phyloP scores from a whole-genome alignment of 192 early-diverging fungal species.

The Umbelopsis isabellina region DNA sequence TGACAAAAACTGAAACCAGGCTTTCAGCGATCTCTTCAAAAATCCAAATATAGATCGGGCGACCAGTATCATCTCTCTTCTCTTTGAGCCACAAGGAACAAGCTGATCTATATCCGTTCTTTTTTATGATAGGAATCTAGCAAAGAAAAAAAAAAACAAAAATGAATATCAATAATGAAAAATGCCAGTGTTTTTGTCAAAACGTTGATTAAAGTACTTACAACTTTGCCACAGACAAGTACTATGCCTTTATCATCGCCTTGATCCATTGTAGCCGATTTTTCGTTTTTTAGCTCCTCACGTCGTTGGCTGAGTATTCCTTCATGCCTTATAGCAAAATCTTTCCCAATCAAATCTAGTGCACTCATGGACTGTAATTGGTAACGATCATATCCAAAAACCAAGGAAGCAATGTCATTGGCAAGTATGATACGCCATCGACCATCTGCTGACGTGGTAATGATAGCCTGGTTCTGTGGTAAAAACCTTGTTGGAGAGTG shows the following conservation, averaged over 20 bases:
- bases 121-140: conserved; percentile 60
- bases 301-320: neutral
- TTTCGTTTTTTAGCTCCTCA: neutral
- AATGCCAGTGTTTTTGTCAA: too few species aligned
- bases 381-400: conserved; percentile 45
- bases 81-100: conserved; percentile 67
- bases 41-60: conserved; percentile 62
- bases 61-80: conserved; percentile 46
- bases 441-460: conserved; percentile 55
- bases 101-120: conserved; percentile 53
- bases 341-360: conserved; percentile 12
- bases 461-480: conserved; percentile 64
- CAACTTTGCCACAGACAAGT: conserved; percentile 37
- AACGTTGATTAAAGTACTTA: conserved; percentile 11
- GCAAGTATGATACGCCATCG: conserved; percentile 50
- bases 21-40: conserved; percentile 62
- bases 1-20: conserved; percentile 14
- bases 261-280: neutral
- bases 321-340: conserved; percentile 3
- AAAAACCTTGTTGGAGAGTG: conserved; percentile 61
- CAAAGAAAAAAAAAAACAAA: neutral
- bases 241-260: conserved; percentile 22
- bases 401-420: conserved; percentile 62
- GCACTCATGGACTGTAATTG: conserved; percentile 19
- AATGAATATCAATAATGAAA: neutral